These are phyloP conservation scores for Acrodontium crateriforme DNA, from an alignment of 2,329 filamentous ascomycete genomes.

Conservation along the genomic window DNA sequence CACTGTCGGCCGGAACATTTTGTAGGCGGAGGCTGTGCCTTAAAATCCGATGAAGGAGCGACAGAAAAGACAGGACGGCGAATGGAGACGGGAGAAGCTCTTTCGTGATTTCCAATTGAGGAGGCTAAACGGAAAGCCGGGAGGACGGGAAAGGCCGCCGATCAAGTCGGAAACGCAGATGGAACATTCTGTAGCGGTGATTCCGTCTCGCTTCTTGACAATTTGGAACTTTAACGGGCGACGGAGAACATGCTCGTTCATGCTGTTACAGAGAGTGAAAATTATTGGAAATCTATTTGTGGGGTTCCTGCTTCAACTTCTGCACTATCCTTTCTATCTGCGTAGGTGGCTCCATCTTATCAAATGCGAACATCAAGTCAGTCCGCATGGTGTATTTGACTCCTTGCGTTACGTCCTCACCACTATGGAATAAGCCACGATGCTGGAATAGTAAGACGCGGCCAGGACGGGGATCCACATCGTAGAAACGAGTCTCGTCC, in stretches of 20 bases:
- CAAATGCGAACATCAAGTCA: conserved; percentile 39
- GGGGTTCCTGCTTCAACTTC: not conserved
- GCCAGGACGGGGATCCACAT: conserved; percentile 38
- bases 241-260: no score
- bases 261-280: not conserved
- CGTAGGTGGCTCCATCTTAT: conserved; percentile 7
- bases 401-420: conserved; percentile 40
- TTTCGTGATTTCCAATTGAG: no score
- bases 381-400: conserved; percentile 43
- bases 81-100: no score
- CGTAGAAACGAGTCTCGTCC: conserved; percentile 20
- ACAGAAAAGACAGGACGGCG: no score
- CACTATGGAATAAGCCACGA: conserved; percentile 36
- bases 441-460: conserved; percentile 45
- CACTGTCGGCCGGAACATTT: conserved; percentile 40
- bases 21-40: conserved; percentile 3
- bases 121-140: no score
- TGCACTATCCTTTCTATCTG: not conserved
- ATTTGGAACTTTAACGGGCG: no score
- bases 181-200: no score
- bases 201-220: no score
- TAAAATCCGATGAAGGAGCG: no score
- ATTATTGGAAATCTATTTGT: not conserved
- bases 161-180: no score
- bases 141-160: no score